A percentile compares a stretch with the other conserved stretches of the same genome.
Evolutionary conservation across 2,329 filamentous ascomycete species (phyloP).

Genomic region (Coniochaeta prunicola): DNA sequence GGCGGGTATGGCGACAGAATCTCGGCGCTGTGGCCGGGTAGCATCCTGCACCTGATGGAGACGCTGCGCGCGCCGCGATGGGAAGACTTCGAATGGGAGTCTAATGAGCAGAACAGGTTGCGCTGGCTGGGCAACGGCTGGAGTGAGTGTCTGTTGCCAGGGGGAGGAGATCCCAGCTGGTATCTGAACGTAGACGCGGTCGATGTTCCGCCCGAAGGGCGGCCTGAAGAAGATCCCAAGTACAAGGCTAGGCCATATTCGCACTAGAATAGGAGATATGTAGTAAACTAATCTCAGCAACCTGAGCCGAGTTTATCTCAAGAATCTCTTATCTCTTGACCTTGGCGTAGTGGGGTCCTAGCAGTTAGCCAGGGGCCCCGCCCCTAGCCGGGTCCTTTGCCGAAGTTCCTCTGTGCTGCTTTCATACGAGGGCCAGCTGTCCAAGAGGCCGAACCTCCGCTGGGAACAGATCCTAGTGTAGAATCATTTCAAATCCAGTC

Average conservation of each 20-base stretch:
- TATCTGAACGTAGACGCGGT: constrained; percentile 25
- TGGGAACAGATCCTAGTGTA: too few species aligned
- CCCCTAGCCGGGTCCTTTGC: too few species aligned
- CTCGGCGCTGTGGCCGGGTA: constrained; percentile 34
- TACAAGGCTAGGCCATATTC: neutral
- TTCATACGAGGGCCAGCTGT: too few species aligned
- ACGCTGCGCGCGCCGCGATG: constrained; percentile 29
- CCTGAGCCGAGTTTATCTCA: too few species aligned
- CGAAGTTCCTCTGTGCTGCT: too few species aligned
- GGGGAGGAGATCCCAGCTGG: constrained; percentile 23
- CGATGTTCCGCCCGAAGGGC: constrained; percentile 16
- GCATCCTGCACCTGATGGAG: constrained; percentile 30
- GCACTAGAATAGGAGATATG: too few species aligned
- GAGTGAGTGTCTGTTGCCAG: constrained; percentile 28
- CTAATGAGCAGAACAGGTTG: constrained; percentile 21
- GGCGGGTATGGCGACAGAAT: constrained; percentile 29
- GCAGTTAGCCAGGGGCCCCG: too few species aligned
- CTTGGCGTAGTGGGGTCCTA: too few species aligned
- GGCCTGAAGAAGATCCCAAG: neutral
- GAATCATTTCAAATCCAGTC: too few species aligned
- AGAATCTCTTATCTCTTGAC: too few species aligned
- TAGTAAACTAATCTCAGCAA: too few species aligned
- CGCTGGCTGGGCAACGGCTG: constrained; percentile 31
- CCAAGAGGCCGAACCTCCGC: too few species aligned
- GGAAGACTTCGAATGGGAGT: constrained; percentile 26